phyloP scores from a whole-genome alignment of 768 basidiomycete species.

The Xerocomus spinulosus region DNA sequence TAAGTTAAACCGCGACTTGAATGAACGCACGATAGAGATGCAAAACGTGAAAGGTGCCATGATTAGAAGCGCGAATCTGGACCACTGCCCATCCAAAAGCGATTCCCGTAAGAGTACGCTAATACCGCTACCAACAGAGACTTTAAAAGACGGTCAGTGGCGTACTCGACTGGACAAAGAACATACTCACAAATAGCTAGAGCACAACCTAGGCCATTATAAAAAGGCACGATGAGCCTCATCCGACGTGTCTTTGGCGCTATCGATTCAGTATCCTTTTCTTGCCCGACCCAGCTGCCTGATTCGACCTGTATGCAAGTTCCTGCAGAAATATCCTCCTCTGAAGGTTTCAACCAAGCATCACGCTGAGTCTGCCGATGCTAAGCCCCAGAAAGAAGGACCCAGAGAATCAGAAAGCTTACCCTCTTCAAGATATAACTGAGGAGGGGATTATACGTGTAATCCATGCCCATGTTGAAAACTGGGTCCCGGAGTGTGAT shows the following conservation, averaged over 20 bases:
- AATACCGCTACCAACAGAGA: slow-evolving; percentile 63
- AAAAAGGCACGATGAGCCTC: slow-evolving; percentile 66
- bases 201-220: slow-evolving; percentile 65
- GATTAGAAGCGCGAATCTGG: slow-evolving; percentile 60
- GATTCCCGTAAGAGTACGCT: slow-evolving; percentile 61
- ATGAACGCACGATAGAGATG: slow-evolving; percentile 58
- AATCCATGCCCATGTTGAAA: slow-evolving; percentile 36
- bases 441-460: slow-evolving; percentile 73
- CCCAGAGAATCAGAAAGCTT: slow-evolving; percentile 15
- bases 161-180: slow-evolving; percentile 3
- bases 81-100: slow-evolving; percentile 57
- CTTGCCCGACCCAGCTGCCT: slow-evolving; percentile 48
- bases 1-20: neutral
- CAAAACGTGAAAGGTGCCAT: slow-evolving; percentile 72
- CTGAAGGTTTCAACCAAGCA: slow-evolving; percentile 82
- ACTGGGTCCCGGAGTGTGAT: neutral
- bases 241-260: slow-evolving; percentile 40
- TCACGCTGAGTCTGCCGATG: slow-evolving; percentile 67
- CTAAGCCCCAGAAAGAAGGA: neutral
- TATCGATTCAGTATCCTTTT: slow-evolving; percentile 51
- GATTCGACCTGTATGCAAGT: slow-evolving; percentile 70
- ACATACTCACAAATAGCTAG: slow-evolving; percentile 54
- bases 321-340: slow-evolving; percentile 75
- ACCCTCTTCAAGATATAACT: slow-evolving; percentile 79
- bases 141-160: slow-evolving; percentile 39